Evolutionary conservation across 768 basidiomycete species (phyloP), one percentile per base, ranked within the genome.

Genomic region (Chiua virens): DNA sequence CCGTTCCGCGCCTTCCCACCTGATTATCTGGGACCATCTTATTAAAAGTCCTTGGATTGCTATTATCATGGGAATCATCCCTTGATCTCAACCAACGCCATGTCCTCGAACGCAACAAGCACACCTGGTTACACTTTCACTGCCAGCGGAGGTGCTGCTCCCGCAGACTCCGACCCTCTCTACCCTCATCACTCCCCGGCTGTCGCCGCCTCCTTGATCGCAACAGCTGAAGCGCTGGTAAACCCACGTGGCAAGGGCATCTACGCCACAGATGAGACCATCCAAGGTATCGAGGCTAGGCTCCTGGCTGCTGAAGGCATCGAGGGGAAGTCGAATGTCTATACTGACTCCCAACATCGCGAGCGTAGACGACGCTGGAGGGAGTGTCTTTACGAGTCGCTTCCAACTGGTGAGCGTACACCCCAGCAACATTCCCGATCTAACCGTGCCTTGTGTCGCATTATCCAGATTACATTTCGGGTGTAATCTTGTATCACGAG

Each of bases 221-320:
- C 64, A 13, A 75, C 72, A 4, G 78, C 79, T 9, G 64, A 69
- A 20, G 71, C 73, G 8, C 60, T 80, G 22, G 79, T 81, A 4
- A 65, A 75, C 56, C 74, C 76, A 23, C 71, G 71, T 17, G 78
- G 78, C 28, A 79, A 74, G 62, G 79, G 79, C 5, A 75, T 80
- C 27, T 80, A 80, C 47, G 79, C 79, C 11, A 80, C 79, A 9
- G 79, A 81, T 53, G 78, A 81, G 55, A 68, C 75, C 17, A 73
- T 76, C n/a, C 70, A 76, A 21, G 71, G 59, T 11, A 74, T 79
- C 37, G 71, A 70, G 30, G 69, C 64, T 3, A 66, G 73, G 22
- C 60, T 80, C 8, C 58, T 67, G n/a, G 66, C 70, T 44, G 73
- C 73, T 2, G 61, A 63, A 32, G 69, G 64, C n/a, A 43, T 43